phyloP scores from a whole-genome alignment of 192 early-diverging fungal species.

The Linnemannia hyalina region DNA sequence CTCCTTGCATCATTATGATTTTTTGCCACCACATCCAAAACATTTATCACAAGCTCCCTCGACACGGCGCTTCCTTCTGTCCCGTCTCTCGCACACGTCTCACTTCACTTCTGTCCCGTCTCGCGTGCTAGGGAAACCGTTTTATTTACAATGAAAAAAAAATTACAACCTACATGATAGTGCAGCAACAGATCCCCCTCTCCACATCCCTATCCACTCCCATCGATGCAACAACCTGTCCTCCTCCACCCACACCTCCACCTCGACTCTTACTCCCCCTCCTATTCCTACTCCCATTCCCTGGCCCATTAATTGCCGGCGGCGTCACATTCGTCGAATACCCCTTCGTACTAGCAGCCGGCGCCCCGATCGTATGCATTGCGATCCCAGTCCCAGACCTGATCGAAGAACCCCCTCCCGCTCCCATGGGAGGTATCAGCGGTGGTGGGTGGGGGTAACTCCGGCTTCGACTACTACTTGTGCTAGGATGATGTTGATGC shows the following conservation, averaged over 20 bases:
- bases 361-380: background rate
- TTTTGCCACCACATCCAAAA: background rate
- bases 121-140: background rate
- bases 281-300: background rate
- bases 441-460: background rate
- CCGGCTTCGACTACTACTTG: background rate
- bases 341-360: background rate
- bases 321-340: conserved; percentile 20
- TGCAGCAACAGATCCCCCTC: conserved; percentile 13
- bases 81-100: background rate
- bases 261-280: background rate
- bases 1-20: too few species aligned
- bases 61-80: background rate
- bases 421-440: background rate
- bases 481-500: background rate
- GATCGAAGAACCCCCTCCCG: background rate
- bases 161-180: conserved; percentile 11
- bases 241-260: background rate
- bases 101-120: background rate
- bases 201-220: background rate
- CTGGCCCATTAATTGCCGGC: background rate
- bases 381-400: background rate
- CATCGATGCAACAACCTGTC: background rate
- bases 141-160: background rate
- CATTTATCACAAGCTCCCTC: background rate